Conservation (phyloP, 1,284 basidiomycete genomes). For the Exobasidium cylindrosporum region DNA sequence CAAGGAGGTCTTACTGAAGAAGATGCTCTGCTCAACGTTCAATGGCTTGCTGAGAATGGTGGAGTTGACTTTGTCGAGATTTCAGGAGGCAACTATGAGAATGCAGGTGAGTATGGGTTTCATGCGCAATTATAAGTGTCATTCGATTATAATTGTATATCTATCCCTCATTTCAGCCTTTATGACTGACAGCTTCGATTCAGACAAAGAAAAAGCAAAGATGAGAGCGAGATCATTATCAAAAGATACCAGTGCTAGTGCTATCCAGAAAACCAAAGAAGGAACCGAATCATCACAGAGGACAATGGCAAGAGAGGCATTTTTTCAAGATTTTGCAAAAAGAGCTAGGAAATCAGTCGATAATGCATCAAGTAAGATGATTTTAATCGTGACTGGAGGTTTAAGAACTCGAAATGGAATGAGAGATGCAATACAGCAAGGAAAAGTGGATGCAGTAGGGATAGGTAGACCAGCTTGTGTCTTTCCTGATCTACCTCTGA, state of each 20-base stretch:
- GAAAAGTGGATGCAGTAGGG: slow-evolving; percentile 65
- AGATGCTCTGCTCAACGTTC: slow-evolving; percentile 68
- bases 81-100: slow-evolving; percentile 81
- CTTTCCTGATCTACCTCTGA: slow-evolving; percentile 64
- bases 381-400: slow-evolving; percentile 74
- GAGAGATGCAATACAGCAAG: slow-evolving; percentile 57
- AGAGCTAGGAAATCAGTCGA: slow-evolving; percentile 55
- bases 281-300: slow-evolving; percentile 14
- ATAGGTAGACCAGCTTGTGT: slow-evolving; percentile 70
- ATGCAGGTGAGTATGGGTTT: slow-evolving; percentile 62
- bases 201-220: slow-evolving; percentile 40
- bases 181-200: slow-evolving; percentile 52
- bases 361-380: slow-evolving; percentile 20
- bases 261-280: slow-evolving; percentile 11
- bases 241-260: slow-evolving; percentile 11
- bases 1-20: slow-evolving; percentile 59
- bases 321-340: slow-evolving; percentile 57
- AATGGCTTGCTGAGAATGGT: slow-evolving; percentile 65
- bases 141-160: slow-evolving; percentile 28
- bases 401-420: slow-evolving; percentile 67
- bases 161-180: slow-evolving; percentile 23
- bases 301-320: slow-evolving; percentile 58
- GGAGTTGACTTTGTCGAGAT: slow-evolving; percentile 78
- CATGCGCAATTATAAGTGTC: slow-evolving; percentile 45
- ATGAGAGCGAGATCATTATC: slow-evolving; percentile 6